These are phyloP conservation scores for Aegilops umbellulata DNA, from an alignment of 176 grass and related monocot species.

Conservation along the genomic window DNA sequence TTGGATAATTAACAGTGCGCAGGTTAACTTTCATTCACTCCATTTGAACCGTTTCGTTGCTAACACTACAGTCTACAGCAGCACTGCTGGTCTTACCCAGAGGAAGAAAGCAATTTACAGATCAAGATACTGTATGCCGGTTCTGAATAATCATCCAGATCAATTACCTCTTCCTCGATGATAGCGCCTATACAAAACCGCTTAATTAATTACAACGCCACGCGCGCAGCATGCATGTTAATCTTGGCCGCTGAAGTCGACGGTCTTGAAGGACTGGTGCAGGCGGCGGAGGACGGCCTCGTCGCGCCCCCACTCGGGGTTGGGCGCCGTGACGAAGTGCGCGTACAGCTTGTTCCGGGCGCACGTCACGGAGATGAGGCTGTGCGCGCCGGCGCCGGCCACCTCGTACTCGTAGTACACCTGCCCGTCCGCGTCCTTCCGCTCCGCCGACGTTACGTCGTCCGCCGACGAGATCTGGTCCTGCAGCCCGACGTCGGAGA, in stretches of 20 bases:
- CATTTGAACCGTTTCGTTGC: not conserved
- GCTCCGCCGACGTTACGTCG: constrained; percentile 48
- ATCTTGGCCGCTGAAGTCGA: constrained; percentile 32
- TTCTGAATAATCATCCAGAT: not conserved
- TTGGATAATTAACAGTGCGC: no score
- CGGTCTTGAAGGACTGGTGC: constrained; percentile 85
- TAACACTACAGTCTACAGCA: not conserved
- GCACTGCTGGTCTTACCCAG: not conserved
- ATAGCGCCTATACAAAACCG: constrained; percentile 42
- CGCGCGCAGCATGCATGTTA: not conserved
- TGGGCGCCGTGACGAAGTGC: constrained; percentile 84
- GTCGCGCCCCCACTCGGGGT: constrained; percentile 71
- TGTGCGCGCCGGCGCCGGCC: constrained; percentile 66
- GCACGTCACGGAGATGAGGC: constrained; percentile 88
- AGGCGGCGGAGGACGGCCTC: constrained; percentile 73
- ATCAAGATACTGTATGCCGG: not conserved
- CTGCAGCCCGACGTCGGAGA: constrained; percentile 82
- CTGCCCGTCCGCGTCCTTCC: constrained; percentile 52
- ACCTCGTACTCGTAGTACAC: constrained; percentile 96
- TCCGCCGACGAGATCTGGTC: constrained; percentile 89
- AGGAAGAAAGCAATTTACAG: not conserved
- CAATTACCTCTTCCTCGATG: not conserved
- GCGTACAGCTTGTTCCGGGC: constrained; percentile 87
- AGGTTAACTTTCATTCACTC: not conserved
- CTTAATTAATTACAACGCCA: not conserved